A percentile compares a stretch with the other conserved stretches of the same genome.
Evolutionary conservation across 306 rosid genomes (phyloP).

Genomic region (Malus asiatica): DNA sequence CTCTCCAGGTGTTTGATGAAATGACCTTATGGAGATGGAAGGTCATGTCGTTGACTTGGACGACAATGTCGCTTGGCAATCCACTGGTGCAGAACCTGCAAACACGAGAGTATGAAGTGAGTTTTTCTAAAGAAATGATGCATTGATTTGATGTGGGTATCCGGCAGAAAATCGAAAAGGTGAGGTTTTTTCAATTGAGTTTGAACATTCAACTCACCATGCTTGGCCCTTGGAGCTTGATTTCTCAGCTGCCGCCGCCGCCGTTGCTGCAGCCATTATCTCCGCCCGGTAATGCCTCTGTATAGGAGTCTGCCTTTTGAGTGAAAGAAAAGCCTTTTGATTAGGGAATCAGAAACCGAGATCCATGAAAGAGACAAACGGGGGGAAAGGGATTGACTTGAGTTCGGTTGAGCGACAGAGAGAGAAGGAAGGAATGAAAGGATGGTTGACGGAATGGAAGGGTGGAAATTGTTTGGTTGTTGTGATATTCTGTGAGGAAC

Average conservation of each 20-base stretch:
- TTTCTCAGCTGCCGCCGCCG: conserved; percentile 30
- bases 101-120: not conserved
- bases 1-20: not conserved
- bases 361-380: conserved; percentile 15
- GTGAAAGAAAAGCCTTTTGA: not conserved
- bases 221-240: conserved; percentile 85
- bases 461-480: conserved; percentile 36
- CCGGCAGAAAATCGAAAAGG: not conserved
- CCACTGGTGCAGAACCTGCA: conserved; percentile 95
- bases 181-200: not conserved
- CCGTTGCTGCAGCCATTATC: conserved; percentile 45
- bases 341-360: conserved; percentile 17
- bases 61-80: conserved; percentile 87
- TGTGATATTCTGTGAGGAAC: conserved; percentile 26
- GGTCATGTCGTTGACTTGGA: conserved; percentile 79
- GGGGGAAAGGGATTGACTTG: conserved; percentile 4
- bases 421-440: conserved; percentile 7
- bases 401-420: not conserved
- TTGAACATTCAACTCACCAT: conserved; percentile 41
- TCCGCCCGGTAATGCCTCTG: conserved; percentile 2
- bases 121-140: not conserved
- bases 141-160: not conserved
- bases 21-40: conserved; percentile 94
- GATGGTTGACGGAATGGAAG: conserved; percentile 2
- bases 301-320: not conserved